Conservation (phyloP, 805 yeast genomes). For the Lipomyces spencermartinsiae region DNA sequence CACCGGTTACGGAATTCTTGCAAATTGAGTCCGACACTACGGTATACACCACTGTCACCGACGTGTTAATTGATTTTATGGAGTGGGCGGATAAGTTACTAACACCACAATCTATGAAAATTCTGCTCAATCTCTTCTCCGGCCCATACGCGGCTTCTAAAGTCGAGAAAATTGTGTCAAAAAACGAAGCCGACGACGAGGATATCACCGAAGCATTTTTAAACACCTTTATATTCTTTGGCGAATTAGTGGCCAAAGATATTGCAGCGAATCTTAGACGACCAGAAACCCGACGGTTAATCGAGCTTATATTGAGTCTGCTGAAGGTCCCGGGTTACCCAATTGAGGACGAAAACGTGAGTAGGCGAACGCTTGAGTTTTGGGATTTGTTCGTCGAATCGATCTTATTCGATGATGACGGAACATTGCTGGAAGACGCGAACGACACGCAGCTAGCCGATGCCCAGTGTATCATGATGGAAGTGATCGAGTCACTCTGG, state of each 20-base stretch:
- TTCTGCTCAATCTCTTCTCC: constrained; percentile 19
- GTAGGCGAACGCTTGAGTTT: constrained; percentile 38
- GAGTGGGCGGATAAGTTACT: constrained; percentile 32
- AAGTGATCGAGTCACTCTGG: constrained; percentile 40
- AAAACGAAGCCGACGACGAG: constrained; percentile 49
- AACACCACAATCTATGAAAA: constrained; percentile 9
- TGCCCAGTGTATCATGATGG: constrained; percentile 27
- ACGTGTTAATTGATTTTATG: constrained; percentile 30
- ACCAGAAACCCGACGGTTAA: constrained; percentile 12
- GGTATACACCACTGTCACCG: constrained; percentile 25
- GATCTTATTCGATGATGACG: constrained; percentile 26
- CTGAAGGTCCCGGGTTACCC: constrained; percentile 33
- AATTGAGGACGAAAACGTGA: constrained; percentile 28
- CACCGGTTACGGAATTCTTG: constrained; percentile 14
- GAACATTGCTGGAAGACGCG: background rate
- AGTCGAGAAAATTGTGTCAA: constrained; percentile 47
- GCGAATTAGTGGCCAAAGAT: constrained; percentile 30
- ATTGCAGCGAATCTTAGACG: constrained; percentile 14
- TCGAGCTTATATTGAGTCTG: constrained; percentile 24
- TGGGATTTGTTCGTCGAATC: constrained; percentile 37
- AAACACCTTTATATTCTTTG: constrained; percentile 30
- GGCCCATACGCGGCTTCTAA: constrained; percentile 22
- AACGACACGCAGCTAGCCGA: background rate
- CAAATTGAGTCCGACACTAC: constrained; percentile 23
- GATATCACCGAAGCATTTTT: constrained; percentile 37